Evolutionary conservation across 148 eudicot genomes (phyloP).

Genomic region (Rhododendron vialii): DNA sequence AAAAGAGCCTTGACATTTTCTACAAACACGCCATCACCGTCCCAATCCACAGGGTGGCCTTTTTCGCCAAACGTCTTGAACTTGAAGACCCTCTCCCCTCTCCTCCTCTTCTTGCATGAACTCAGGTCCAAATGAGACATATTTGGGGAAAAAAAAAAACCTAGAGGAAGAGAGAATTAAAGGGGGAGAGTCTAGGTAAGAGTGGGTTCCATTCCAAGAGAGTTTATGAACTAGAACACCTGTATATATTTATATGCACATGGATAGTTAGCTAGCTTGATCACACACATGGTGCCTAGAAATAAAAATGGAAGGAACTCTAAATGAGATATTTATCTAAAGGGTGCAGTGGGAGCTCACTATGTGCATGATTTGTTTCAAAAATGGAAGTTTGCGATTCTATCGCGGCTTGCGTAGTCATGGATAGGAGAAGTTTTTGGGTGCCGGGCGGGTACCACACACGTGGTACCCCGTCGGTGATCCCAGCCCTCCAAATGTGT

Average conservation of each 20-base stretch:
- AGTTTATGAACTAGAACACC: conserved; percentile 7
- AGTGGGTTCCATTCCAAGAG: conserved; percentile 1
- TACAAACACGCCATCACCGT: conserved; percentile 40
- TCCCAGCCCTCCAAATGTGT: too few relatives aligned
- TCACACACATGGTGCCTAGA: conserved; percentile 65
- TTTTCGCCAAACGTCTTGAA: conserved; percentile 75
- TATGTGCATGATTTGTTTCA: conserved; percentile 44
- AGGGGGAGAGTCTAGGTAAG: neutral
- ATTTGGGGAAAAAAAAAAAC: neutral
- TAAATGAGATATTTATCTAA: conserved; percentile 16
- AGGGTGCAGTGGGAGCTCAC: conserved; percentile 22
- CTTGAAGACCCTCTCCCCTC: conserved; percentile 58
- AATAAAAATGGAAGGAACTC: conserved; percentile 27
- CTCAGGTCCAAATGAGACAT: conserved; percentile 32
- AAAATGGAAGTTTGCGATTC: conserved; percentile 34
- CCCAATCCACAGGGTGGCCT: conserved; percentile 65
- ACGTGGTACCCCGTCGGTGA: too few relatives aligned
- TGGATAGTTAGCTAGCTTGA: neutral
- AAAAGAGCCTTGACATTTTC: conserved; percentile 58
- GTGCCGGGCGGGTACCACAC: too few relatives aligned
- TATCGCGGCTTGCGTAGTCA: conserved; percentile 39
- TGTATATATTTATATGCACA: neutral
- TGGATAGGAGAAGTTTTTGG: neutral
- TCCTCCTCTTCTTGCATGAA: conserved; percentile 66
- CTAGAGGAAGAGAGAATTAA: neutral